Evolutionary conservation across 1,139 yeast species (phyloP).

Genomic region (Blastobotrys buckinghamii): DNA sequence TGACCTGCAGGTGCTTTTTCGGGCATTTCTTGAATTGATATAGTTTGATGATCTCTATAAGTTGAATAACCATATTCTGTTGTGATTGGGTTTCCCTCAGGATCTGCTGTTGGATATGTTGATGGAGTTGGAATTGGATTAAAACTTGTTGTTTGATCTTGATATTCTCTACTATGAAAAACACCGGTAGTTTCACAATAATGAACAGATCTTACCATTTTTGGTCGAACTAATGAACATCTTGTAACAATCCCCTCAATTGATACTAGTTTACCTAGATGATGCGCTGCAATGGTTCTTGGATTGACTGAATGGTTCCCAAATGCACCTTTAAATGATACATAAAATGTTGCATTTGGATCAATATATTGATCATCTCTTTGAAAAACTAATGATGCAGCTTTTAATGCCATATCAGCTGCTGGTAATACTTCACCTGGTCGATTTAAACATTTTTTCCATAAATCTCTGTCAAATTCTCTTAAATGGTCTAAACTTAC

Average conservation of each 20-base stretch:
- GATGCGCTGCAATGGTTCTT: conserved; percentile 72
- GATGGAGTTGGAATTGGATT: conserved; percentile 83
- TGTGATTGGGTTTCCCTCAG: conserved; percentile 77
- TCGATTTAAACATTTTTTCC: conserved; percentile 60
- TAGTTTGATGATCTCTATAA: conserved; percentile 88
- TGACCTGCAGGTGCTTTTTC: conserved; percentile 99
- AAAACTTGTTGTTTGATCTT: conserved; percentile 88
- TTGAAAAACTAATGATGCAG: conserved; percentile 50
- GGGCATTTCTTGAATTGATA: conserved; percentile 96
- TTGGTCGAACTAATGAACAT: conserved; percentile 90
- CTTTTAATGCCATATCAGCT: conserved; percentile 79
- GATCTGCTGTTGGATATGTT: conserved; percentile 88
- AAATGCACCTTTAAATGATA: conserved; percentile 87
- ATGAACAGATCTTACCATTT: conserved; percentile 86
- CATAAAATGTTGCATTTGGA: conserved; percentile 61
- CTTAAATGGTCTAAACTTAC: conserved; percentile 84
- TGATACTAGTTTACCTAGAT: conserved; percentile 75
- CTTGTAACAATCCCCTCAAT: conserved; percentile 95
- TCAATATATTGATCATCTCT: conserved; percentile 44
- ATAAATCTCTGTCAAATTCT: conserved; percentile 72
- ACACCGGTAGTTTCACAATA: conserved; percentile 80
- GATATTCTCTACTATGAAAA: conserved; percentile 86
- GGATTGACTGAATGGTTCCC: conserved; percentile 88
- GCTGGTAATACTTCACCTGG: conserved; percentile 92
- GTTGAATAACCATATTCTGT: conserved; percentile 95